A percentile compares a stretch with the other conserved stretches of the same genome.
Conservation (phyloP, 2,329 filamentous ascomycete species). For the Penicillium palitans region DNA sequence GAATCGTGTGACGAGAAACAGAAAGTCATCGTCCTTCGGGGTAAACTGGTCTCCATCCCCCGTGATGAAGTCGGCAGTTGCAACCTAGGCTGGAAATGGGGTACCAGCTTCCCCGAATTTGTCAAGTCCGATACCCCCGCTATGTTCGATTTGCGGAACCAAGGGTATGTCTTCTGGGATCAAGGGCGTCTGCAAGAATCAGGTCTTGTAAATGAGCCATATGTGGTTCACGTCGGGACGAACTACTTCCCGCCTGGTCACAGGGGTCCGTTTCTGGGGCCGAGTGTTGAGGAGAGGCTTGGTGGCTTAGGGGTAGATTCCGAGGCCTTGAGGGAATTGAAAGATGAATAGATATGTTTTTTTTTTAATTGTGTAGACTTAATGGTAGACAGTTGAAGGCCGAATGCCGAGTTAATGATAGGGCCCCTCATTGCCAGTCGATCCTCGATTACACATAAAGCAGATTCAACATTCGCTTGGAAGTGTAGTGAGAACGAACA, state of each 20-base stretch:
- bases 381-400: no score
- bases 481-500: background rate
- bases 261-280: background rate
- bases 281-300: constrained; percentile 2
- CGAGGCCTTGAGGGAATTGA: background rate
- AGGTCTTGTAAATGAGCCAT: background rate
- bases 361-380: no score
- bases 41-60: background rate
- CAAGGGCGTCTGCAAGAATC: background rate
- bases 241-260: background rate
- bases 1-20: background rate
- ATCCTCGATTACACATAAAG: background rate
- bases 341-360: background rate
- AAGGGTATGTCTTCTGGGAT: constrained; percentile 7
- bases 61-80: background rate
- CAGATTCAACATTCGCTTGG: background rate
- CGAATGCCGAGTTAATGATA: background rate
- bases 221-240: background rate
- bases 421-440: background rate
- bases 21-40: background rate
- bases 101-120: background rate
- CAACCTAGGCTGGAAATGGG: constrained; percentile 6
- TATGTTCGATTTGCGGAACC: background rate
- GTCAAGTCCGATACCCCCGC: background rate
- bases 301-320: background rate